These are phyloP conservation scores for Hevea brasiliensis DNA, from an alignment of 345 rosid genomes.

Conservation along the genomic window DNA sequence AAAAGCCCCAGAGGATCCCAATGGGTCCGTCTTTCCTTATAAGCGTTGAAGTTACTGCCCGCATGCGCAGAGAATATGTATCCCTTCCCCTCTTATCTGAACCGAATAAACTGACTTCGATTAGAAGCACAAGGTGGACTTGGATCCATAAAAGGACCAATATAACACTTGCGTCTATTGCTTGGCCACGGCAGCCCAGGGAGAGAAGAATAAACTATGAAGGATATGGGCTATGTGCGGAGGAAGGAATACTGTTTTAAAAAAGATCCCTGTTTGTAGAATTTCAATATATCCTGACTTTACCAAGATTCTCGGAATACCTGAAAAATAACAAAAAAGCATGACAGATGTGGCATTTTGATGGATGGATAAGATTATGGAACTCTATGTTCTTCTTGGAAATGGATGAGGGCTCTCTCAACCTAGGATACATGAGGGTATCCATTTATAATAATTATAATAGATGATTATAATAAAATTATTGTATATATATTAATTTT, in stretches of 20 bases:
- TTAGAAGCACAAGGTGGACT: background rate
- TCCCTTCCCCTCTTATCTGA: background rate
- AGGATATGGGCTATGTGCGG: background rate
- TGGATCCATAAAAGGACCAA: background rate
- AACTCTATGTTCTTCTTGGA: too few relatives aligned
- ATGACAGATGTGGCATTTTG: too few relatives aligned
- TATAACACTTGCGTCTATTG: background rate
- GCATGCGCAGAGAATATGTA: background rate
- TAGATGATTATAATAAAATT: too few relatives aligned
- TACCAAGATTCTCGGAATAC: background rate
- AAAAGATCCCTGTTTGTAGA: background rate
- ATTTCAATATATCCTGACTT: background rate
- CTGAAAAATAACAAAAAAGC: background rate
- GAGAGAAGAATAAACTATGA: background rate
- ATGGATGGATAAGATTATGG: too few relatives aligned
- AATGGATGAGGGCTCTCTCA: too few relatives aligned
- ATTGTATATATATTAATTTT: too few relatives aligned
- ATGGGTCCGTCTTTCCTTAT: background rate
- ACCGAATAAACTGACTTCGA: background rate
- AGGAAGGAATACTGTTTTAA: background rate
- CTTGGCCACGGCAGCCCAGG: background rate
- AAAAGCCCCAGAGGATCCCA: too few relatives aligned
- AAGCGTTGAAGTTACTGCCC: background rate
- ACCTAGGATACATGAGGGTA: too few relatives aligned
- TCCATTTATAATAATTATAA: too few relatives aligned